These are phyloP conservation scores for Lolium multiflorum DNA, from an alignment of 176 grass and related monocot species.

Conservation along the genomic window DNA sequence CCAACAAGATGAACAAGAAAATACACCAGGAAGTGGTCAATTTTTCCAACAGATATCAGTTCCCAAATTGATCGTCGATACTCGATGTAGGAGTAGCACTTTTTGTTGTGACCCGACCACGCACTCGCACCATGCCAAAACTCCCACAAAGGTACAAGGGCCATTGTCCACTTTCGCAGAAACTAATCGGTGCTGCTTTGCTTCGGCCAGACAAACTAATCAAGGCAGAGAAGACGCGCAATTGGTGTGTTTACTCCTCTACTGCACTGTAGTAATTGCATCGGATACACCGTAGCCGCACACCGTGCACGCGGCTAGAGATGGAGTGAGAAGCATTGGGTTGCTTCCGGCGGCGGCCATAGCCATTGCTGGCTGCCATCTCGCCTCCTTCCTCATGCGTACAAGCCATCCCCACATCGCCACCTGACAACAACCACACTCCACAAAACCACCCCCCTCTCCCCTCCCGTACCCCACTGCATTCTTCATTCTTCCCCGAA, in stretches of 20 bases:
- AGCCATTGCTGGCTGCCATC: conserved; percentile 58
- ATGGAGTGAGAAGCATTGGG: conserved; percentile 69
- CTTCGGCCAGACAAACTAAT: conserved; percentile 20
- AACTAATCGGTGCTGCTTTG: conserved; percentile 22
- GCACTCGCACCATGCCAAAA: conserved; percentile 38
- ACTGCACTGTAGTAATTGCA: conserved; percentile 18
- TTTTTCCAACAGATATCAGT: conserved; percentile 18
- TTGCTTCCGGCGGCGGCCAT: conserved; percentile 78
- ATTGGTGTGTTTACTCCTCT: conserved; percentile 33
- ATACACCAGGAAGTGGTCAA: neutral
- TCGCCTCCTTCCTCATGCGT: conserved; percentile 73
- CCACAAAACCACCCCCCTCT: conserved; percentile 49
- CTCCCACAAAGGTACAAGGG: neutral
- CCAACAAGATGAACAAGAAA: conserved; percentile 7
- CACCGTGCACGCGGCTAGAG: conserved; percentile 17
- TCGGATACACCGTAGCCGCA: conserved; percentile 35
- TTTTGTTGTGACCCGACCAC: conserved; percentile 4
- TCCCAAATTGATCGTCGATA: neutral
- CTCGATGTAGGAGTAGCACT: neutral
- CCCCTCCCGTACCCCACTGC: neutral
- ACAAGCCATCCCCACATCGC: conserved; percentile 71
- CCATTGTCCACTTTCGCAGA: neutral
- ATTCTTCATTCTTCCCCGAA: conserved; percentile 12
- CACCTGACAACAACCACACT: conserved; percentile 45
- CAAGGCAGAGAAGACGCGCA: conserved; percentile 31